Conservation (phyloP, 129 eudicot species). For the Escallonia rubra region DNA sequence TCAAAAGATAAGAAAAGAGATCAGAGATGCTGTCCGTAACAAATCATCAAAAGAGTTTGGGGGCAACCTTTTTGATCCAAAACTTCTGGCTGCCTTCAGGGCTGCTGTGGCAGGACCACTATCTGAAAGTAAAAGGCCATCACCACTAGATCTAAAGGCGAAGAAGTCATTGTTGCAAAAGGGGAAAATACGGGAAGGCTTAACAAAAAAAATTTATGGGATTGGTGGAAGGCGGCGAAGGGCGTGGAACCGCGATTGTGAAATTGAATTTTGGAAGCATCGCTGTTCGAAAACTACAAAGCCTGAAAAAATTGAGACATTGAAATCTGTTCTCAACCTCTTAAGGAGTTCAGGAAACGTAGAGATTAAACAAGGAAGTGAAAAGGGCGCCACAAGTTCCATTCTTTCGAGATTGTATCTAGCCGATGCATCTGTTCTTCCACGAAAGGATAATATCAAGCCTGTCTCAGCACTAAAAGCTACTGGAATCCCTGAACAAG, state of each 20-base stretch:
- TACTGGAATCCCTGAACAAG: constrained; percentile 20
- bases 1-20: constrained; percentile 74
- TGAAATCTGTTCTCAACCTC: constrained; percentile 81
- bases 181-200: constrained; percentile 79
- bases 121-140: constrained; percentile 47
- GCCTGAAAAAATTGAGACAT: constrained; percentile 76
- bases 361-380: constrained; percentile 33
- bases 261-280: constrained; percentile 94
- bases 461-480: constrained; percentile 51
- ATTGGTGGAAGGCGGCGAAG: constrained; percentile 64
- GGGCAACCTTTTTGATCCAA: constrained; percentile 63
- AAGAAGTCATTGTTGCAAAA: constrained; percentile 66
- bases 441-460: constrained; percentile 65
- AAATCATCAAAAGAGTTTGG: constrained; percentile 63
- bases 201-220: constrained; percentile 82
- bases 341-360: constrained; percentile 41
- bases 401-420: constrained; percentile 88
- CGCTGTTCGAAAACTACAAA: constrained; percentile 57
- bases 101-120: constrained; percentile 67
- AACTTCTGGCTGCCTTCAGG: constrained; percentile 85
- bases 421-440: constrained; percentile 87
- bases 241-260: constrained; percentile 90
- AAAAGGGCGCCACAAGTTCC: constrained; percentile 30
- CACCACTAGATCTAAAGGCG: constrained; percentile 57
- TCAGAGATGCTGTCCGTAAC: constrained; percentile 83